Conservation (phyloP, 1,284 basidiomycete species). For the Moesziomyces parantarcticus region DNA sequence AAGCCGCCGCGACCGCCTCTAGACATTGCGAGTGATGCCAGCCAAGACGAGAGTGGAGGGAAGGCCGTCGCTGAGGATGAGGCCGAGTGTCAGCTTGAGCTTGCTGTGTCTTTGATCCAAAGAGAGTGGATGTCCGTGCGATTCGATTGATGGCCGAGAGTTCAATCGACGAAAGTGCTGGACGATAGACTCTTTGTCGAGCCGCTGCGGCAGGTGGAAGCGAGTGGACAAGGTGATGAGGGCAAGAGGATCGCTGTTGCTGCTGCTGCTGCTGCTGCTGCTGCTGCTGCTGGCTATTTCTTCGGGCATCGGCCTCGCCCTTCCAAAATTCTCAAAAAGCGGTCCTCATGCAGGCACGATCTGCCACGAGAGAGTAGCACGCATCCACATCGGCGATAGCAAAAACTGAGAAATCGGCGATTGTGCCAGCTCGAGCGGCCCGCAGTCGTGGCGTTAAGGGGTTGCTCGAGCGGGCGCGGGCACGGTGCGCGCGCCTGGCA, state of each 20-base stretch:
- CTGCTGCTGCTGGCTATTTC: too few relatives aligned
- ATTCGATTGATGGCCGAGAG: too few relatives aligned
- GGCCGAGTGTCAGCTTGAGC: too few relatives aligned
- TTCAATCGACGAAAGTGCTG: too few relatives aligned
- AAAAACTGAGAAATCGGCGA: not conserved
- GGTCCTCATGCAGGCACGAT: not conserved
- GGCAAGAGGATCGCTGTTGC: not conserved
- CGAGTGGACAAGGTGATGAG: not conserved
- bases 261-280: too few relatives aligned
- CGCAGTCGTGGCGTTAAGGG: too few relatives aligned
- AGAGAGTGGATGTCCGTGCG: too few relatives aligned
- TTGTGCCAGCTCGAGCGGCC: not conserved
- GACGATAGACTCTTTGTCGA: not conserved
- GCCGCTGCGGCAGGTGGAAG: not conserved
- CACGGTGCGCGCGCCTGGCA: too few relatives aligned
- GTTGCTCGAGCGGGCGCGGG: too few relatives aligned
- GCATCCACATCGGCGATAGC: not conserved
- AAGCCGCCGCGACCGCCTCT: constrained; percentile 48
- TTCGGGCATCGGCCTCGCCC: not conserved
- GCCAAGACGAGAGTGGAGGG: too few relatives aligned
- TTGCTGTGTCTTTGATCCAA: too few relatives aligned
- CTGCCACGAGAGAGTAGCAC: not conserved
- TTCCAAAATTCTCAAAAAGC: constrained; percentile 9
- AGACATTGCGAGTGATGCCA: constrained; percentile 11
- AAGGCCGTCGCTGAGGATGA: too few relatives aligned